Percentiles rank a stretch among this genome's conserved stretches.
These are phyloP conservation scores for Clausena lansium DNA, from an alignment of 345 rosid genomes.

Conservation along the genomic window DNA sequence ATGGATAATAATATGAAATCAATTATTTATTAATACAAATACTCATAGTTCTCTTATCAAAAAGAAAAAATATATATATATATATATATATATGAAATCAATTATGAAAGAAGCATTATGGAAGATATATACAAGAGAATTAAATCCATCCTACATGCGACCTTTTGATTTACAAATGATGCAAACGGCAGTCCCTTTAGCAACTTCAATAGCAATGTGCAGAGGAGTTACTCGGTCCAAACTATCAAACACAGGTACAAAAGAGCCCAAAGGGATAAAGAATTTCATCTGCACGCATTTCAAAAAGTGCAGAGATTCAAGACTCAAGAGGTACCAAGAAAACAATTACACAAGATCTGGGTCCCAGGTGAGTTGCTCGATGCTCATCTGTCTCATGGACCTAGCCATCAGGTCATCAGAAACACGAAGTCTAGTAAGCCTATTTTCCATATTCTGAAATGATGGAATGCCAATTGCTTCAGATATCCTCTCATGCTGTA, in stretches of 20 bases:
- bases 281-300: not conserved
- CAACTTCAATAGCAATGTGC: not conserved
- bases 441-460: constrained; percentile 41
- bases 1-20: not conserved
- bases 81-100: too few species aligned
- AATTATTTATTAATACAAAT: too few species aligned
- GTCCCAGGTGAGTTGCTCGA: constrained; percentile 38
- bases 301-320: not conserved
- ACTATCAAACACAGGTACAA: not conserved
- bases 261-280: not conserved
- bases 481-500: constrained; percentile 27
- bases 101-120: not conserved
- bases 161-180: not conserved
- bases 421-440: constrained; percentile 35
- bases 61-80: too few species aligned
- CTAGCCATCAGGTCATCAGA: constrained; percentile 41
- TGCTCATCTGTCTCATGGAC: constrained; percentile 45
- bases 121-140: not conserved
- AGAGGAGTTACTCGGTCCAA: not conserved
- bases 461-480: constrained; percentile 37
- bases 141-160: not conserved
- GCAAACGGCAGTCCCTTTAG: not conserved
- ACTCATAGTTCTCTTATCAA: too few species aligned
- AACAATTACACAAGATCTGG: constrained; percentile 24
- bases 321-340: not conserved